Evolutionary conservation across 345 rosid species (phyloP).

Genomic region (Brassica incana): DNA sequence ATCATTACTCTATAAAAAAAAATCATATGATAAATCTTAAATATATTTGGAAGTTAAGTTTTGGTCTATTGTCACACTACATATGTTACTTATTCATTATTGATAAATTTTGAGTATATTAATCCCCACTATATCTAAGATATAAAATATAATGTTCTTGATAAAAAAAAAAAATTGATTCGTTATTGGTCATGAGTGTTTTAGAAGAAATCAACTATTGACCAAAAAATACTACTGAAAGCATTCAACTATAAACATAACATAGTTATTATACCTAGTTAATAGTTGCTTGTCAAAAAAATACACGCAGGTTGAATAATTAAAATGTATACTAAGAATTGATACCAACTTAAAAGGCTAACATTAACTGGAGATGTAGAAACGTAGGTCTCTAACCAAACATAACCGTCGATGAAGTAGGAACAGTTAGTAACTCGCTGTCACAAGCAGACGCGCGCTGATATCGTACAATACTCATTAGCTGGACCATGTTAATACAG

Average conservation of each 20-base stretch:
- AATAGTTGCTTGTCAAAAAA: not conserved
- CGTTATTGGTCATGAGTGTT: not conserved
- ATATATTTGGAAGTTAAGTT: not conserved
- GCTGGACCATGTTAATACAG: slow-evolving; percentile 5
- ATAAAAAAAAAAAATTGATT: not conserved
- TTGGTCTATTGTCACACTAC: not conserved
- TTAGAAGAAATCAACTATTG: not conserved
- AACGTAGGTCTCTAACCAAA: slow-evolving; percentile 28
- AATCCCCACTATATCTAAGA: not conserved
- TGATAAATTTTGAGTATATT: not conserved
- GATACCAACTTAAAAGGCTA: not conserved
- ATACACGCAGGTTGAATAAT: not conserved
- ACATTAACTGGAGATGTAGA: not conserved
- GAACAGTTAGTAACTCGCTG: slow-evolving; percentile 33
- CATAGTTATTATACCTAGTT: not conserved
- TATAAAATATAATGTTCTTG: not conserved
- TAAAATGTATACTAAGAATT: not conserved
- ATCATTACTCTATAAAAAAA: not conserved
- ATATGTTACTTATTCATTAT: not conserved
- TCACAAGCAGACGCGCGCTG: slow-evolving; percentile 8
- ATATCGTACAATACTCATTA: slow-evolving; percentile 37
- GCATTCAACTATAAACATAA: not conserved
- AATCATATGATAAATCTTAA: not conserved
- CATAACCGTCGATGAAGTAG: slow-evolving; percentile 35
- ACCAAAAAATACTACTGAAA: not conserved